These are phyloP conservation scores for Macrocybe gigantea DNA, from an alignment of 768 basidiomycete species.

Conservation along the genomic window DNA sequence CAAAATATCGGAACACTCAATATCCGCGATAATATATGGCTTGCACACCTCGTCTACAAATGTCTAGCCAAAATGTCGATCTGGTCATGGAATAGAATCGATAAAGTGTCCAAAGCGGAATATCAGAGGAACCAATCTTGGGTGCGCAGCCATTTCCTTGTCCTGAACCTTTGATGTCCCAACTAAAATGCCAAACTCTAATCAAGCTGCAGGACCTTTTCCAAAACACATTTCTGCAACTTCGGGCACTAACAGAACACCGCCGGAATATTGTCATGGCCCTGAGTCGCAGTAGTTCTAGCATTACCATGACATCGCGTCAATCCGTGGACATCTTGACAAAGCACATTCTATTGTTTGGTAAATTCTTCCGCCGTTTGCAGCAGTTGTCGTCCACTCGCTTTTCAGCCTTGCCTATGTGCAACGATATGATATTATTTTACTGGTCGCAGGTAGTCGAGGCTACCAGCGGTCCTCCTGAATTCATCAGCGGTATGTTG, in stretches of 20 bases:
- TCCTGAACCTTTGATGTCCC: conserved; percentile 1
- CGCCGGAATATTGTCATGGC: conserved; percentile 49
- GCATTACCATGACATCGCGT: conserved; percentile 28
- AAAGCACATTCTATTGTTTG: conserved; percentile 64
- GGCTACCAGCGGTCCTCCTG: conserved; percentile 51
- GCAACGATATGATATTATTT: conserved; percentile 64
- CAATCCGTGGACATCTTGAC: conserved; percentile 54
- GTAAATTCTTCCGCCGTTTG: conserved; percentile 75
- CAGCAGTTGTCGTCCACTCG: conserved; percentile 54
- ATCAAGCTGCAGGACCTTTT: conserved; percentile 59
- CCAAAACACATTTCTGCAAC: conserved; percentile 47
- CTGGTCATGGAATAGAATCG: conserved; percentile 64
- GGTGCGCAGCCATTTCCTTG: conserved; percentile 30
- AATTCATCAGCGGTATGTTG: conserved; percentile 49
- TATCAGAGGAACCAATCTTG: conserved; percentile 41
- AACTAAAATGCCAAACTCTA: background rate
- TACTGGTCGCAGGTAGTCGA: conserved; percentile 79
- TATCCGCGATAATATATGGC: conserved; percentile 33
- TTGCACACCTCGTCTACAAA: conserved; percentile 73
- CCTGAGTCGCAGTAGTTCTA: conserved; percentile 26
- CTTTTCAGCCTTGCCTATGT: conserved; percentile 60
- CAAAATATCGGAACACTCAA: conserved; percentile 14
- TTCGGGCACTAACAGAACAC: conserved; percentile 49
- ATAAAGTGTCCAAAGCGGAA: conserved; percentile 37
- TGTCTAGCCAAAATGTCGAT: conserved; percentile 61